Conservation (phyloP, 129 eudicot genomes). For the Flaveria linearis region DNA sequence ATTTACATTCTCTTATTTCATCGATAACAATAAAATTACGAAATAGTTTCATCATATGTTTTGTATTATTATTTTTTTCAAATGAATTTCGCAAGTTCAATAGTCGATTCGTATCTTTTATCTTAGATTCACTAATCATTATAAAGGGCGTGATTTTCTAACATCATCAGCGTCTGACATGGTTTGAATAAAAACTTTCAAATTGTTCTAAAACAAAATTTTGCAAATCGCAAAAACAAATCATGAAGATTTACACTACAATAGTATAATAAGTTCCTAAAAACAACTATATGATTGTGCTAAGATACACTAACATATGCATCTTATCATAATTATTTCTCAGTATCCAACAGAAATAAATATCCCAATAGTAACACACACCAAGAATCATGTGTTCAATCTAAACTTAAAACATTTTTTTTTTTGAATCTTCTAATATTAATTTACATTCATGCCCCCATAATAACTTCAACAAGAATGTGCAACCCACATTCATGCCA, state of each 20-base stretch:
- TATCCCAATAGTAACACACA: not conserved
- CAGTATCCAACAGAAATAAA: not conserved
- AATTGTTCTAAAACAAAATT: too few species aligned
- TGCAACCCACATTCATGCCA: conserved; percentile 41
- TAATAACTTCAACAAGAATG: conserved; percentile 41
- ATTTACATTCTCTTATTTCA: not conserved
- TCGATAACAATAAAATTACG: not conserved
- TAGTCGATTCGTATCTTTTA: not conserved
- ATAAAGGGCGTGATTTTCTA: not conserved
- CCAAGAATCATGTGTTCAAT: conserved; percentile 3
- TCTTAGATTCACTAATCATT: not conserved
- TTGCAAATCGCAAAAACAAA: not conserved
- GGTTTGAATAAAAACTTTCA: too few species aligned
- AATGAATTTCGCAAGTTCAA: not conserved
- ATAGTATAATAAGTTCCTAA: not conserved
- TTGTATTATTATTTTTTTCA: not conserved
- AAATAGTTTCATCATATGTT: not conserved
- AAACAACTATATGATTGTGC: not conserved
- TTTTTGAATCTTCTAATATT: not conserved
- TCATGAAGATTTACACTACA: not conserved
- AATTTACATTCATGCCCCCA: conserved; percentile 18
- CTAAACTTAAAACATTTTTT: not conserved
- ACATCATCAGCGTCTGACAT: too few species aligned
- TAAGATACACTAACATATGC: not conserved
- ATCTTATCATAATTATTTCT: not conserved